Evolutionary conservation across 140 eudicot species (phyloP), one percentile per base, ranked within the genome.

Genomic region (Anethum foeniculum): DNA sequence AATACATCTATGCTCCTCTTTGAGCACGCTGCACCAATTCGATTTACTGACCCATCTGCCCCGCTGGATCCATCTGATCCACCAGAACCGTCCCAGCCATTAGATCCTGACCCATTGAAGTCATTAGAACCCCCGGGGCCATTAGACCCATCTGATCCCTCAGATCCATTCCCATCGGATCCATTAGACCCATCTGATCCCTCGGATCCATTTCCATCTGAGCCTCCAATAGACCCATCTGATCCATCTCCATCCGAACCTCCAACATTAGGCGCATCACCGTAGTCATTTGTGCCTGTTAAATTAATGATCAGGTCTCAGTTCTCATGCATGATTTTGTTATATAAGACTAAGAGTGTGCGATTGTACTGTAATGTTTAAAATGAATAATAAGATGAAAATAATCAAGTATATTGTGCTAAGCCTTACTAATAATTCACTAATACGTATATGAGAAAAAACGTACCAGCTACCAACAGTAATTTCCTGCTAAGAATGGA

Each of bases 1-100:
- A 79, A 83, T 8, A 89, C 76, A 54, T 79, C 79, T 60, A 93
- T 87, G 83, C 79, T 82, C 71, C 85, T 88, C 72, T 83, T 81
- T 4, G 97, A 86, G 79, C 98, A 93, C 1, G 71, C 68, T 6
- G 47, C 76, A 7, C 84, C 84, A 1, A 81, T 30, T 48, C 80
- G 39, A 30, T 82, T 75, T 49, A 32, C 11, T 1, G 67, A 28
- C 25, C 79, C 84, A 71, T 78, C 86, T 15, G 38, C 48, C 6
- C 36, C 58, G 1, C 21, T 1, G 1, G 41, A 65, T 4, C 73
- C 73, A 28, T 14, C 69, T 3, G 16, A 27, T 11, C 71, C 73
- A 65, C 19, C 23, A 11, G 73, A 65, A 3, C 68, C 67, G 6
- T 16, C 68, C 9, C 21, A 16, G 21, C 25, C 25, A 16, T 4